Base-by-base conservation (phyloP, 2,329 filamentous ascomycete genomes). In the Colletotrichum karsti region DNA sequence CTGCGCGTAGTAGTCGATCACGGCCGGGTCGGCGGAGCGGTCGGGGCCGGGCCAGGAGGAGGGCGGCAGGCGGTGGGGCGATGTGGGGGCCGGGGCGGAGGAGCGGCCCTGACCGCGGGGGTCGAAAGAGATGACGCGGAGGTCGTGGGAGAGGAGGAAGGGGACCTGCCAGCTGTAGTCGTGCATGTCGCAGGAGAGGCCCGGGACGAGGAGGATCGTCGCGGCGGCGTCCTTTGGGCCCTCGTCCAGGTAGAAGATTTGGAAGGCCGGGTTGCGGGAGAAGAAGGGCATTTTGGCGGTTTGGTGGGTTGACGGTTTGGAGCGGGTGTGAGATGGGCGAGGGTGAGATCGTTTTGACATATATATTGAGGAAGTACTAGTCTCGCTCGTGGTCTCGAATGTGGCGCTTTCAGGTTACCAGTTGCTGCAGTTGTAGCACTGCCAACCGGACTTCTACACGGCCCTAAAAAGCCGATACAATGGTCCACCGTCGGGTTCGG, bases 1-100 rank as follows among this genome's bases (percentile, higher is more conserved):
- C 33, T 57, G 62, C 6, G 66, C 48, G 50, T 61, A 66, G 62
- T 66, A 66, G 2, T 61, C 55, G 35, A 69, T 15, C n/a, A 65
- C 26, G n/a, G 24, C 61, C 20, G 39, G 33, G 20, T 61, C 46
- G 18, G 55, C 62, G 22, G 54, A 68, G 9, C 41, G 20, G 8
- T 62, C 56, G 7, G 57, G 24, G 15, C 66, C 66, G 22, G 62
- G 63, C 62, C 67, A 62, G 33, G 51, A 46, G 7, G 22, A 41
- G 20, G 59, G 55, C 20, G 35, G 56, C 28, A 5, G 62, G 51
- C 33, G 44, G 28, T 22, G 30, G 5, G 41, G 63, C 46, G 30
- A 15, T 7, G 42, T 61, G 2, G 67, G 63, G 12, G 12, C 20
- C 42, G 62, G 67, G 26, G 56, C 35, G 4, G 62, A 60, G n/a